phyloP scores from a whole-genome alignment of 768 basidiomycete species.

The Leccinum subtestaceum region DNA sequence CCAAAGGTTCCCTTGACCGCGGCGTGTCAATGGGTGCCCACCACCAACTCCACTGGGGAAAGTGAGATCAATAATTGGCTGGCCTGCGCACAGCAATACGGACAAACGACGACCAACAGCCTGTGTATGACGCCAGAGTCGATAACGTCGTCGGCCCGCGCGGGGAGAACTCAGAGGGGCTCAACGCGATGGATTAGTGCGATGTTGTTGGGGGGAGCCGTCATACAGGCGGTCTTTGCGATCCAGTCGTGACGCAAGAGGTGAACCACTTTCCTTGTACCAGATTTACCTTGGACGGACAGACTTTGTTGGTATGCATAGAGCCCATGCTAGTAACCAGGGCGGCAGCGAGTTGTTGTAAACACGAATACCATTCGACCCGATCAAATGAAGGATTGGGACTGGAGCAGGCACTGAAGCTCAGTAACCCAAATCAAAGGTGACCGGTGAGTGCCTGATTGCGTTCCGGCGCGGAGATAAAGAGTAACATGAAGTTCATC shows the following conservation, averaged over 20 bases:
- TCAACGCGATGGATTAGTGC: background rate
- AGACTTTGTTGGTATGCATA: background rate
- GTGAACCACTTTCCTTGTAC: background rate
- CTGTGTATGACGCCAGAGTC: background rate
- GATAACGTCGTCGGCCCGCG: background rate
- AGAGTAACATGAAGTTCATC: background rate
- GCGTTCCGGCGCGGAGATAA: background rate
- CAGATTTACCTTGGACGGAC: background rate
- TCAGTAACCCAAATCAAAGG: background rate
- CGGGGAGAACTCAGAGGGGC: background rate
- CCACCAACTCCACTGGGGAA: background rate
- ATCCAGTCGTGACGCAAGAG: background rate
- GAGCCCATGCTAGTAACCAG: background rate
- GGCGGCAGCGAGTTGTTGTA: background rate
- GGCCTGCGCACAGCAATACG: background rate
- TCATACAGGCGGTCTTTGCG: background rate
- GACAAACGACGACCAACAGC: background rate
- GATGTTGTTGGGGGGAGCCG: background rate
- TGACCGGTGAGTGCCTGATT: background rate
- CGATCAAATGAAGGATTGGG: background rate
- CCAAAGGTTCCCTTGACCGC: background rate
- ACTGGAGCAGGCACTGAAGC: background rate
- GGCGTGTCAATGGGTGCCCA: background rate
- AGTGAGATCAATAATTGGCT: background rate
- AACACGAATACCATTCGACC: background rate